These are phyloP conservation scores for Sugiyamaella neomexicana DNA, from an alignment of 1,139 yeast species.

Conservation along the genomic window DNA sequence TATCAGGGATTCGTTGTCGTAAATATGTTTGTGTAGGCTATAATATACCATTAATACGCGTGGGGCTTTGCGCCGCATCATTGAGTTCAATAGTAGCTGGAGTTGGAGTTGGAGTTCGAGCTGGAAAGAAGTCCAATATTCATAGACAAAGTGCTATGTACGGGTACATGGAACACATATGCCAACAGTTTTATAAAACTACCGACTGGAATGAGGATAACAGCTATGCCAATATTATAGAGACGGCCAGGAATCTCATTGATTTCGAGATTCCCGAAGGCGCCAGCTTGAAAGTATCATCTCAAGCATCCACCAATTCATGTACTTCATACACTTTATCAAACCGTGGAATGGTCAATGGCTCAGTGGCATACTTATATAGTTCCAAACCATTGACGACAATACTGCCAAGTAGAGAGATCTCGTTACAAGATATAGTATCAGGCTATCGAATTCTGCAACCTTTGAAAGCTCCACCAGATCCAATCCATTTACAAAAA, in stretches of 20 bases:
- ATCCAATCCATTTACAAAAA: constrained; percentile 33
- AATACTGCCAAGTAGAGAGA: constrained; percentile 53
- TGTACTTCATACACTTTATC: constrained; percentile 75
- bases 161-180: constrained; percentile 81
- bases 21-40: no score
- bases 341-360: constrained; percentile 68
- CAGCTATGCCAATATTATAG: constrained; percentile 68
- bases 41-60: neutral
- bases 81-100: neutral
- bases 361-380: constrained; percentile 81
- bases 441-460: constrained; percentile 71
- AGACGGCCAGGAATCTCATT: constrained; percentile 66
- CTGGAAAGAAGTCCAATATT: neutral
- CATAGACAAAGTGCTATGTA: constrained; percentile 51
- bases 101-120: neutral
- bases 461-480: constrained; percentile 41
- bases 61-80: neutral
- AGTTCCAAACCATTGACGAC: constrained; percentile 59
- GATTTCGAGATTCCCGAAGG: constrained; percentile 78
- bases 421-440: constrained; percentile 70
- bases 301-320: constrained; percentile 68
- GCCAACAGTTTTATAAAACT: constrained; percentile 63
- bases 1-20: no score
- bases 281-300: constrained; percentile 63
- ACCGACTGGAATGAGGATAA: constrained; percentile 80